Base-by-base conservation (phyloP, 164 flowering plant genomes). In the Liriodendron chinense region DNA sequence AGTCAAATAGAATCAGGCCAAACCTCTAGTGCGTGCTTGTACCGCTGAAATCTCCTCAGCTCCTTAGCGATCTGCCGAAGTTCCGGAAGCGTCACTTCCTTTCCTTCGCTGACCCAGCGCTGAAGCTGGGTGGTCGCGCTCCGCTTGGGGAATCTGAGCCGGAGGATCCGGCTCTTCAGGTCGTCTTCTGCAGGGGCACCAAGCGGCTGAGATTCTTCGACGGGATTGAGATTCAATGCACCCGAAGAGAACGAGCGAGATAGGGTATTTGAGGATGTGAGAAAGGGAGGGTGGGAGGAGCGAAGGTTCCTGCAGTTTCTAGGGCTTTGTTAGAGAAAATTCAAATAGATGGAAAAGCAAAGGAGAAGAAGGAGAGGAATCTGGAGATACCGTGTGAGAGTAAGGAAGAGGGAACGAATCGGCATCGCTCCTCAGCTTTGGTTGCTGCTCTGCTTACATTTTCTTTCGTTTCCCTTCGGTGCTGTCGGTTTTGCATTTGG, bases 11-110 rank as follows among this genome's bases (percentile, higher is more conserved):
- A 14, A 26, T 12, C 7, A 0, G 8, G 69, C 47, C 68, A n/a
- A 68, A 95, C 99, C 98, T 96, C 99, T 47, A 96, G 96, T 23
- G 98, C 99, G 70, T 96, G 98, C 83, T 92, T 92, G 85, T 79
- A 90, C 20, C 98, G 93, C 77, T 83, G 90, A 2, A 85, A 84
- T 72, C 78, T 89, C 56, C 87, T 84, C 53, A 96, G 97, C 13
- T 92, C 94, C 78, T 83, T 91, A 63, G 89, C 81, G 22, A 96
- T 87, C 50, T 79, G 74, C 5, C 99, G 86, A 59, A 96, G 95
- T 75, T 94, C 94, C 22, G 88, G 75, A 70, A 85, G 50, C 25
- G 86, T 71, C 23, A 89, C 72, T 10, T 70, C 47, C 57, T 86
- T 86, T 4, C 99, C 99, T 74, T 92, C 92, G 6, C 74, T 69